A percentile compares a stretch with the other conserved stretches of the same genome.
These are phyloP conservation scores for Cavenderia fasciculata DNA, from an alignment of 78 protist species.

Conservation along the genomic window DNA sequence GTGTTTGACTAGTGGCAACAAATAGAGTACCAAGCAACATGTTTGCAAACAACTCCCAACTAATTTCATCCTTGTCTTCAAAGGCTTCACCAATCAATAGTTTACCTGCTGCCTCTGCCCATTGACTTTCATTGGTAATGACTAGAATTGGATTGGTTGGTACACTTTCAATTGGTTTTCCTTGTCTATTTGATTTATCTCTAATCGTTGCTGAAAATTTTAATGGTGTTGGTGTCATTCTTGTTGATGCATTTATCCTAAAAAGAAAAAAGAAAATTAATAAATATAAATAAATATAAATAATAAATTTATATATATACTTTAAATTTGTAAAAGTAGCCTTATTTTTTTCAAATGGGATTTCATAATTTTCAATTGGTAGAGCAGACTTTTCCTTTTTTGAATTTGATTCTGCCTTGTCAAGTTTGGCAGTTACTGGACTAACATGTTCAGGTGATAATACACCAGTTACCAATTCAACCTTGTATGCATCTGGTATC, in stretches of 20 bases:
- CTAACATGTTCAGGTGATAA: slow-evolving; percentile 30
- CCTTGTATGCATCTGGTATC: slow-evolving; percentile 45
- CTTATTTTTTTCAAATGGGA: neutral
- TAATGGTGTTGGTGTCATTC: slow-evolving; percentile 61
- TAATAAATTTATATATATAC: no score
- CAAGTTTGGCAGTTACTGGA: slow-evolving; percentile 6
- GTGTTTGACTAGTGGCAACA: slow-evolving; percentile 53
- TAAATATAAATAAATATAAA: no score
- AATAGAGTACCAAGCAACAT: slow-evolving; percentile 58
- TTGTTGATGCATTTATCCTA: slow-evolving; percentile 63
- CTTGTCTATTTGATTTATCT: slow-evolving; percentile 14
- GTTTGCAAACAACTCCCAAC: slow-evolving; percentile 75
- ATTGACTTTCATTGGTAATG: slow-evolving; percentile 80
- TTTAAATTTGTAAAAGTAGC: neutral
- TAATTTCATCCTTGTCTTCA: slow-evolving; percentile 37
- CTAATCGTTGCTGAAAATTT: slow-evolving; percentile 45
- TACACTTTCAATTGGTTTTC: slow-evolving; percentile 24
- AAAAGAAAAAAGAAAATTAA: no score
- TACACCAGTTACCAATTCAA: slow-evolving; percentile 65
- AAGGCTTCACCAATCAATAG: slow-evolving; percentile 57
- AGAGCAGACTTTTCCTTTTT: slow-evolving; percentile 36
- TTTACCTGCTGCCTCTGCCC: slow-evolving; percentile 83
- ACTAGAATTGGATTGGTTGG: slow-evolving; percentile 66
- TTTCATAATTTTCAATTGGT: slow-evolving; percentile 27
- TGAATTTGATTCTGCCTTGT: neutral